These are phyloP conservation scores for Protomyces lactucae-debilis DNA, from an alignment of 1,139 yeast genomes.

Conservation along the genomic window DNA sequence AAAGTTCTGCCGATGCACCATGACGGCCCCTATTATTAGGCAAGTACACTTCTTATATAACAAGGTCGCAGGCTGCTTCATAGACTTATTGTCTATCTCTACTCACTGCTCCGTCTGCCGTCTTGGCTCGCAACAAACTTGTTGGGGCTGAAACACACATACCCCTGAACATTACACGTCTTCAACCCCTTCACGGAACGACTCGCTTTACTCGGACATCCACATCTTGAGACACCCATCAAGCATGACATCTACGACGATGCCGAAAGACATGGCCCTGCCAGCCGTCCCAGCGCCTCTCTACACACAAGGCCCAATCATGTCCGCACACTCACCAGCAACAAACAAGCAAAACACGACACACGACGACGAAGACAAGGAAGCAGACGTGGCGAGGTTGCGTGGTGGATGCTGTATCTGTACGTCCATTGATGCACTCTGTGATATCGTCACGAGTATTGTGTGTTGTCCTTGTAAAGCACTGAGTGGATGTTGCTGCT, in stretches of 20 bases:
- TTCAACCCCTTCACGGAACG: too few species aligned
- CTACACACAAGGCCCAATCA: neutral
- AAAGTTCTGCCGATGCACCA: too few species aligned
- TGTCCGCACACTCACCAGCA: constrained; percentile 1
- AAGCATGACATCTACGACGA: neutral
- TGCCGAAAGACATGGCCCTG: neutral
- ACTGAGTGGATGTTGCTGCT: constrained; percentile 24
- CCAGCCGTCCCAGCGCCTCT: neutral
- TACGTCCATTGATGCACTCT: constrained; percentile 14
- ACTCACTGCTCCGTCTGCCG: too few species aligned
- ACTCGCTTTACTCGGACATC: too few species aligned
- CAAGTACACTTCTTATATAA: too few species aligned
- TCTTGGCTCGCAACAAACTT: too few species aligned
- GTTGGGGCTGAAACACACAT: too few species aligned
- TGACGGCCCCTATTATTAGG: too few species aligned
- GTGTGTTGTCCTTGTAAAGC: constrained; percentile 25
- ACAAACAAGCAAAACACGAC: neutral
- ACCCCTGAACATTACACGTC: too few species aligned
- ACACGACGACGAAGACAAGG: neutral
- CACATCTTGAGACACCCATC: neutral
- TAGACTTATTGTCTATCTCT: too few species aligned
- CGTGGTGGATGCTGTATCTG: constrained; percentile 26
- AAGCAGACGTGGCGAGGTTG: neutral
- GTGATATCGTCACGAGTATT: constrained; percentile 22
- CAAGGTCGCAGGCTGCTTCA: too few species aligned